Base-by-base conservation (phyloP, 805 yeast genomes). In the Starmerella kuoi region DNA sequence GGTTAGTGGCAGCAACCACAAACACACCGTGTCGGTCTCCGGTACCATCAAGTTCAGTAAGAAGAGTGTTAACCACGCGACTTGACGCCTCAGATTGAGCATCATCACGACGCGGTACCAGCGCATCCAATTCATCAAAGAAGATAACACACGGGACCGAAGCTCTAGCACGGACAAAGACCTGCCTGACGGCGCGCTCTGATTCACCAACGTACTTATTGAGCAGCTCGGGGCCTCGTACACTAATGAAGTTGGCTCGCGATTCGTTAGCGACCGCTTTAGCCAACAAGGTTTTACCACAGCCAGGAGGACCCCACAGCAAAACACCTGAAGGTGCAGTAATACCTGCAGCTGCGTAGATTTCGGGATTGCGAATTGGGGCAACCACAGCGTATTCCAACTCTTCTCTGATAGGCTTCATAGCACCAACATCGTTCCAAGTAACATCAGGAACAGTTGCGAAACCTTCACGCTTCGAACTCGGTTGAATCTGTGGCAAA, bases 281-380 rank as follows among this genome's bases (percentile, higher is more conserved):
- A 1, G 97, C 97, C 23, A 91, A 67, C 38, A 91, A 67, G 0
- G 98, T 91, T 59, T 91, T 91, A 70, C 98, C 98, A 65, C 97
- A 91, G 28, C 98, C 98, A 3, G 98, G 98, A 1, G 98, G 98
- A 0, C 98, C 98, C 98, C 98, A 91, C 69, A 91, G 72, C 21
- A 91, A 64, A 1, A 91, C 98, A 44, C 98, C 98, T 0, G 95
- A 86, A 2, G 97, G 97, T 0, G 96, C 95, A 41, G 85, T 76
- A 33, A 91, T 87, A 61, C 98, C 98, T 9, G 87, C 96, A 45
- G 77, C 76, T 49, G 76, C 77, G 57, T 82, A 91, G 18, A 88
- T 64, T 48, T 88, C 96, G 1, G 98, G 98, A 49, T 83, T 74
- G 55, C 79, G 78, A 52, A 91, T 87, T 1, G 98, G 98, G 59